Evolutionary conservation across 2,329 filamentous ascomycete genomes (phyloP), one percentile per base, ranked within the genome.

Genomic region (Teratosphaeria destructans): DNA sequence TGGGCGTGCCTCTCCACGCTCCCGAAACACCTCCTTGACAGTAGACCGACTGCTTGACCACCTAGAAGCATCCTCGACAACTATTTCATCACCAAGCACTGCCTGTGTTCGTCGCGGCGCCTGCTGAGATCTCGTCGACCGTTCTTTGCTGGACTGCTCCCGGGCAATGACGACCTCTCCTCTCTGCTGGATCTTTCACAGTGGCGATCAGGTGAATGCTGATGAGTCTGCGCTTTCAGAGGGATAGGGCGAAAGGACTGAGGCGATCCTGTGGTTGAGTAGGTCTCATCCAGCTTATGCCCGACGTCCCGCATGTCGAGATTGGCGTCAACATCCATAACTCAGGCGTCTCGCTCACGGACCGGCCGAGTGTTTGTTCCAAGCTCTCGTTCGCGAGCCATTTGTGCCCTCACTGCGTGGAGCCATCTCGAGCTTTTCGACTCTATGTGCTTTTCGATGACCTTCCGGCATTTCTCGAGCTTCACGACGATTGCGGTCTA

Each of bases 81-180:
- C 37, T n/a, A 12, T 2, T 5, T 43, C 37, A 43, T 16, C 3
- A 14, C 37, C 37, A 43, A 14, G 37, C 37, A 43, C 16, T 5
- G 12, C 11, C 5, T n/a, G 4, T 14, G 16, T 14, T 14, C 37
- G 37, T n/a, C 16, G 37, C 16, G 37, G 11, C 16, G 37, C 10
- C 16, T 43, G 37, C 37, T 2, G 37, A 14, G 37, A 39, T 39
- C 35, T 39, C 16, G 35, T 39, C 35, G 12, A 5, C 11, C 37
- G 16, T 5, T 43, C 37, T 43, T 5, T 3, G n/a, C 37, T 43
- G 39, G 59, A 54, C 37, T 62, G 57, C 52, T 63, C 60, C 14
- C 56, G 58, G 7, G 60, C 62, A 29, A 62, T 58, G 16, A 60
- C 53, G 10, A 56, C 60, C 52, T 60, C 60, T 34, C 62, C 60